A percentile compares a stretch with the other conserved stretches of the same genome.
These are phyloP conservation scores for Laguncularia racemosa DNA, from an alignment of 345 rosid species.

Conservation along the genomic window DNA sequence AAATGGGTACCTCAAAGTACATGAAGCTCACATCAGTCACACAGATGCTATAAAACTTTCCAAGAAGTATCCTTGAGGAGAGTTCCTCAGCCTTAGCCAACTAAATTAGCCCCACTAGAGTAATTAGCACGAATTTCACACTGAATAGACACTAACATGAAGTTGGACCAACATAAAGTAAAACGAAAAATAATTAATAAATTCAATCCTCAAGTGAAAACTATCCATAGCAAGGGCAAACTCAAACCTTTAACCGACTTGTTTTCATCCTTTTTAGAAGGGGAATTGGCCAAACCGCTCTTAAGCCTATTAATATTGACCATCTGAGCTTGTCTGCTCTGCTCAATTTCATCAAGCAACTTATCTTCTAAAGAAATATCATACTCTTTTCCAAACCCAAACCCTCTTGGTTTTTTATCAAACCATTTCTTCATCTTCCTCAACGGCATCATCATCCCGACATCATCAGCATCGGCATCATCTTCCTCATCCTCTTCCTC, in stretches of 20 bases:
- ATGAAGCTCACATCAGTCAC: too few relatives aligned
- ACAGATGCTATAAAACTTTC: too few relatives aligned
- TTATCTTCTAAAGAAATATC: slow-evolving; percentile 69
- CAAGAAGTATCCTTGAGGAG: too few relatives aligned
- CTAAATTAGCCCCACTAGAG: too few relatives aligned
- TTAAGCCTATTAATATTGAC: slow-evolving; percentile 60
- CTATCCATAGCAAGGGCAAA: not conserved
- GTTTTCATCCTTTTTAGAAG: slow-evolving; percentile 16
- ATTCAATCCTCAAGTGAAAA: too few relatives aligned
- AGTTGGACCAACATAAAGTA: too few relatives aligned
- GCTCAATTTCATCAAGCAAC: slow-evolving; percentile 67
- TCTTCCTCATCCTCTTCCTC: slow-evolving; percentile 21
- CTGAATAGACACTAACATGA: too few relatives aligned
- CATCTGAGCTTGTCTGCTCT: slow-evolving; percentile 61
- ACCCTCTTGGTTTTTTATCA: slow-evolving; percentile 65
- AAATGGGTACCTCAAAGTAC: too few relatives aligned
- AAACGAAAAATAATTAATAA: too few relatives aligned
- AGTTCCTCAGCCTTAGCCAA: too few relatives aligned
- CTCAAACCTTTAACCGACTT: slow-evolving; percentile 25
- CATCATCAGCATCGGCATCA: slow-evolving; percentile 27
- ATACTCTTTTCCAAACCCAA: slow-evolving; percentile 66
- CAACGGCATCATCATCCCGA: slow-evolving; percentile 33
- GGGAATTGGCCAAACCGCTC: slow-evolving; percentile 29
- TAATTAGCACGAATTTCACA: too few relatives aligned
- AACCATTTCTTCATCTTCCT: slow-evolving; percentile 65